Evolutionary conservation across 2,329 filamentous ascomycete species (phyloP).

Genomic region (Phaeosphaeriaceae sp.): DNA sequence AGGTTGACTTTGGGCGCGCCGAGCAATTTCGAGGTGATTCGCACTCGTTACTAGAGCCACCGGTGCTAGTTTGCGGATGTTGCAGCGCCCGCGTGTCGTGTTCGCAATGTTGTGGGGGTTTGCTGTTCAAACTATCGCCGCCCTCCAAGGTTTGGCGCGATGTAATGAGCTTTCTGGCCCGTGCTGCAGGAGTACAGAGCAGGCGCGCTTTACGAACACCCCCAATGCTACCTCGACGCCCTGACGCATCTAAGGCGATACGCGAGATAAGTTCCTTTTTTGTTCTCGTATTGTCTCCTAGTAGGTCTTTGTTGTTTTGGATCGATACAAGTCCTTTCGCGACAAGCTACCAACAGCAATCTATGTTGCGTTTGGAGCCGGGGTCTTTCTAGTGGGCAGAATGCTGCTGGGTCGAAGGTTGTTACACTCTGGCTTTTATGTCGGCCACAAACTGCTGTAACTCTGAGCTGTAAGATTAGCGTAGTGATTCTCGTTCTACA

Average conservation of each 20-base stretch:
- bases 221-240: neutral
- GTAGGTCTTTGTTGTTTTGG: conserved; percentile 10
- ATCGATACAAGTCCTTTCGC: conserved; percentile 6
- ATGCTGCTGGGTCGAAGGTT: too few species aligned
- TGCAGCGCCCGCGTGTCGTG: conserved; percentile 30
- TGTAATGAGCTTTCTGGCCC: conserved; percentile 27
- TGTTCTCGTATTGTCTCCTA: neutral
- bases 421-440: too few species aligned
- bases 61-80: conserved; percentile 17
- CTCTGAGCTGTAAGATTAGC: conserved; percentile 5
- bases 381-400: neutral
- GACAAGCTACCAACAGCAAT: conserved; percentile 18
- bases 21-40: conserved; percentile 32
- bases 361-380: conserved; percentile 15
- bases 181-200: conserved; percentile 29
- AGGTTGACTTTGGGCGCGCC: conserved; percentile 14
- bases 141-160: conserved; percentile 35
- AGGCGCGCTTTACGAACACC: conserved; percentile 6
- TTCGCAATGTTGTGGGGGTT: conserved; percentile 28
- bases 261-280: neutral
- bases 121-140: conserved; percentile 27
- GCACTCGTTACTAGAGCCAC: conserved; percentile 9
- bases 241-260: too few species aligned
- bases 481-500: conserved; percentile 2
- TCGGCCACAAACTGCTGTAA: neutral